phyloP scores from a whole-genome alignment of 2,329 filamentous ascomycete genomes.

The Talaromyces sp. region DNA sequence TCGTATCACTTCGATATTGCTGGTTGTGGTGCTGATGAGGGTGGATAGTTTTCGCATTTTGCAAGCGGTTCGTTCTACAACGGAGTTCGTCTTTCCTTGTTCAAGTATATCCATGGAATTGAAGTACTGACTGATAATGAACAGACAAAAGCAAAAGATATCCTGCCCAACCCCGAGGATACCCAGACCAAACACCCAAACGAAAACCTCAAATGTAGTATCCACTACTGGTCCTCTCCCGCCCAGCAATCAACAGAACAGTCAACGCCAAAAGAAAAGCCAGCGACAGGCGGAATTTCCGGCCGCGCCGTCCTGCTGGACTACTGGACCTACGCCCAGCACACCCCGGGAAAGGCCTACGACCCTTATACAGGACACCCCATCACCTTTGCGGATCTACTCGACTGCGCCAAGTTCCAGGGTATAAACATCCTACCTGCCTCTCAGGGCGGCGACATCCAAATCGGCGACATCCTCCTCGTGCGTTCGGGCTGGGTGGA shows the following conservation, averaged over 20 bases:
- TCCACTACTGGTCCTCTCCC: conserved; percentile 38
- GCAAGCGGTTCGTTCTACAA: conserved; percentile 40
- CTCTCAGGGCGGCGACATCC: conserved; percentile 53
- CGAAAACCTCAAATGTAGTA: conserved; percentile 38
- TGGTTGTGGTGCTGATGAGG: conserved; percentile 2
- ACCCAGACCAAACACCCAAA: conserved; percentile 24
- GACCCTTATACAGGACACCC: conserved; percentile 52
- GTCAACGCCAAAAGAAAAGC: background rate
- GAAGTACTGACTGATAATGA: background rate
- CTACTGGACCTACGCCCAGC: conserved; percentile 47
- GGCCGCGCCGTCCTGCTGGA: conserved; percentile 43
- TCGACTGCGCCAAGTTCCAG: conserved; percentile 57
- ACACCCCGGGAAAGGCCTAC: conserved; percentile 47
- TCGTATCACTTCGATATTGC: background rate
- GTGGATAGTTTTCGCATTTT: conserved; percentile 36
- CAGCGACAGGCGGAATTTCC: conserved; percentile 33
- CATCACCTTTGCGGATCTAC: conserved; percentile 55
- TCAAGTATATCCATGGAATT: too few relatives aligned
- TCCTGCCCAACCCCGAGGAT: conserved; percentile 16
- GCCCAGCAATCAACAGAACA: conserved; percentile 21
- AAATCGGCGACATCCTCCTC: conserved; percentile 62
- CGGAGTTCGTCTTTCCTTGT: conserved; percentile 25
- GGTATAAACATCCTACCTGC: conserved; percentile 58
- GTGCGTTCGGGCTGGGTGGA: conserved; percentile 62
- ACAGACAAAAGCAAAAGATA: conserved; percentile 35